Evolutionary conservation across 805 yeast genomes (phyloP).

Genomic region (Cyberlindnera nakhonratchasimensis): DNA sequence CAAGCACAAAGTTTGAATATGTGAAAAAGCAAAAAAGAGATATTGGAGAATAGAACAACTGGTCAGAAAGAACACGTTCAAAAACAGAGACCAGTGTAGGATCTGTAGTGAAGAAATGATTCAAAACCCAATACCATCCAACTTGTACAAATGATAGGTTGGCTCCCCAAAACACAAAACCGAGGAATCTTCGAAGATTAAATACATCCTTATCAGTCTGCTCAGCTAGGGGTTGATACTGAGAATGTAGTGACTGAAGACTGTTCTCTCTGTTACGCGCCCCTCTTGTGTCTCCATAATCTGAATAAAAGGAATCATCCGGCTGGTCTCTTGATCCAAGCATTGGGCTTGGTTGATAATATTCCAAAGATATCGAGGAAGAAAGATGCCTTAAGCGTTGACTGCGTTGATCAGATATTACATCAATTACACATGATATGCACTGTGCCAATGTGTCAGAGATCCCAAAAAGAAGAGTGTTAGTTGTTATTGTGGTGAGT

Average conservation of each 20-base stretch:
- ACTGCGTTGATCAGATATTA: conserved; percentile 7
- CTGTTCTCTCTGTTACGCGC: conserved; percentile 31
- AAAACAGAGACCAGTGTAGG: conserved; percentile 82
- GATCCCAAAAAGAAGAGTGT: conserved; percentile 78
- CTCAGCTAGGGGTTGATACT: conserved; percentile 31
- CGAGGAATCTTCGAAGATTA: conserved; percentile 65
- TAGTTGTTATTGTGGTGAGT: conserved; percentile 77
- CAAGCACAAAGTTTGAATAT: conserved; percentile 79
- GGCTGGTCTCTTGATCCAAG: conserved; percentile 11
- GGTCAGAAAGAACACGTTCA: conserved; percentile 86
- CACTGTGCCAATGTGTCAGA: conserved; percentile 88
- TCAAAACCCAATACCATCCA: conserved; percentile 84
- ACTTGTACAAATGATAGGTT: conserved; percentile 78
- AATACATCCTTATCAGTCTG: conserved; percentile 38
- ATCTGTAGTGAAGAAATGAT: conserved; percentile 71
- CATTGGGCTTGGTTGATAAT: conserved; percentile 8
- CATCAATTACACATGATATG: conserved; percentile 23
- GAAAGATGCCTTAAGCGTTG: conserved; percentile 1
- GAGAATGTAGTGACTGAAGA: conserved; percentile 13
- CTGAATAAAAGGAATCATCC: conserved; percentile 28
- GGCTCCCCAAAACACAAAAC: conserved; percentile 87
- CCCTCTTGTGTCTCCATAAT: conserved; percentile 30
- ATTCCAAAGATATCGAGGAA: conserved; percentile 19
- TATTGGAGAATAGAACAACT: conserved; percentile 83
- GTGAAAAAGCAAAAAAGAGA: conserved; percentile 77